phyloP scores from a whole-genome alignment of 2,329 filamentous ascomycete species.

The Gnomoniopsis sp. region DNA sequence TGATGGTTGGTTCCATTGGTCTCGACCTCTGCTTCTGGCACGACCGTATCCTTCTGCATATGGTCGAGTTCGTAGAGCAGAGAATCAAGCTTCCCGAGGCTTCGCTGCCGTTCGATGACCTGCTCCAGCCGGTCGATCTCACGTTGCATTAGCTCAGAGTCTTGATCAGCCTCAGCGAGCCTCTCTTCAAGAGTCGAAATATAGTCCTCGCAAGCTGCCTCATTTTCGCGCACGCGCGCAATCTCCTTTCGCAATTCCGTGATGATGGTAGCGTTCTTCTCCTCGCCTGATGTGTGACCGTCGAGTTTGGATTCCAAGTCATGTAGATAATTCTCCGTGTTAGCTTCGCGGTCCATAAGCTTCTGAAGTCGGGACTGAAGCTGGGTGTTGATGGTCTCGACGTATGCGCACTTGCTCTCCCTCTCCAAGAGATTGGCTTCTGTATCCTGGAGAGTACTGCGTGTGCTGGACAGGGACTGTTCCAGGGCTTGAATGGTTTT shows the following conservation, averaged over 20 bases:
- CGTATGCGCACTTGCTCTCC: conserved; percentile 88
- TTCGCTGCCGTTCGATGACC: conserved; percentile 91
- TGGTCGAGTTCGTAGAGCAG: conserved; percentile 87
- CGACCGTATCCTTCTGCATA: conserved; percentile 59
- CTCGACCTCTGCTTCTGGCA: conserved; percentile 34
- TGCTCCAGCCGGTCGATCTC: conserved; percentile 93
- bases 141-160: conserved; percentile 93
- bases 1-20: conserved; percentile 41
- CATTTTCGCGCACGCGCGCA: conserved; percentile 80
- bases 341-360: conserved; percentile 83
- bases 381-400: conserved; percentile 88
- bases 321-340: conserved; percentile 88
- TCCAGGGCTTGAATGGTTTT: conserved; percentile 96
- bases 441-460: conserved; percentile 75
- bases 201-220: conserved; percentile 89
- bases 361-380: conserved; percentile 90
- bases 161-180: conserved; percentile 91
- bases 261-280: conserved; percentile 85
- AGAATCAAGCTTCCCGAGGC: conserved; percentile 90
- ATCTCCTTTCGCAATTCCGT: conserved; percentile 89
- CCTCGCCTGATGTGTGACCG: conserved; percentile 84
- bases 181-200: conserved; percentile 96
- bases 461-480: conserved; percentile 83
- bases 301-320: conserved; percentile 89
- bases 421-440: conserved; percentile 88